Evolutionary conservation across 2,329 filamentous ascomycete species (phyloP), one percentile per base, ranked within the genome.

Genomic region (Xylaria sp.): DNA sequence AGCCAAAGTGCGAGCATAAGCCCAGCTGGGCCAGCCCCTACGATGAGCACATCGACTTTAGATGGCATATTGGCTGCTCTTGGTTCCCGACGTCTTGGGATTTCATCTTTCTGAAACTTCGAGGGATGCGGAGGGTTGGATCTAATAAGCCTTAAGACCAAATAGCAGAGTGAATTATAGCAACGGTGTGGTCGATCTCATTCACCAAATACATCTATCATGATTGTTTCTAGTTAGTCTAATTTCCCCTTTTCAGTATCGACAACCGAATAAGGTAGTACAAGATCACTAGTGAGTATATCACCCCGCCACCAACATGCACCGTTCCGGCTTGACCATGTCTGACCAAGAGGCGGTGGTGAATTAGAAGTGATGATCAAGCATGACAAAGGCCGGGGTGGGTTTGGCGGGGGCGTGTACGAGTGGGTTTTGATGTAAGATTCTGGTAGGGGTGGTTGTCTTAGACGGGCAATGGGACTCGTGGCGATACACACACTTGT

Each of bases 1-100:
- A 84, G 77, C 80, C 82, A 84, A 11, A 79, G 65, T 5, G 82
- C 80, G 39, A 82, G 75, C 82, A 85, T 83, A 39, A 83, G 71
- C 36, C 81, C 81, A 42, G 77, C 75, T n/a, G 80, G 80, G 14
- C 81, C 81, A 53, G 81, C 81, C 39, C 81, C 81, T 55, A 82
- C 75, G 54, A 83, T 80, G 65, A 83, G 79, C 42, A 78, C 78
- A 69, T 73, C 74, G 9, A 73, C 68, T 6, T 72, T 51, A 6
- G 66, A 66, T 32, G 61, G 57, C 19, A 21, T 50, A 53, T n/a
- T 24, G 4, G 50, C 34, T 39, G 32, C 30, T 68, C 62, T 65
- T 67, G 11, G 14, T 32, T 12, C 7, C 27, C 19, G 17, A 2
- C 21, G 34, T 42, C 39, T 56, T 53, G 36, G 12, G 17, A 53